A percentile compares a stretch with the other conserved stretches of the same genome.
Evolutionary conservation across 768 basidiomycete genomes (phyloP).

Genomic region (Suillus ampliporus): DNA sequence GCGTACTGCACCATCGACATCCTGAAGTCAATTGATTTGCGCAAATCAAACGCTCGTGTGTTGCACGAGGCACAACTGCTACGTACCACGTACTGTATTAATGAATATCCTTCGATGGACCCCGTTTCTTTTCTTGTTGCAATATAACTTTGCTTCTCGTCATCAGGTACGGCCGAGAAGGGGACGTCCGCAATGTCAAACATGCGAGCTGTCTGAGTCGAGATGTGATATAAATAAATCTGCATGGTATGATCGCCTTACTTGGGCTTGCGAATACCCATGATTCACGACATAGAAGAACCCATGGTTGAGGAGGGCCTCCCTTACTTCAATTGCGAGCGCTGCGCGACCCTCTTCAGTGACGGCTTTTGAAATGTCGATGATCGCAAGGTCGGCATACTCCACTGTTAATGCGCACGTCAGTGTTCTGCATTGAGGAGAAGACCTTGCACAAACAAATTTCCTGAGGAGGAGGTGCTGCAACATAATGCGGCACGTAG

Average conservation of each 20-base stretch:
- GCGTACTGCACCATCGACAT: slow-evolving; percentile 61
- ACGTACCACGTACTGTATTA: slow-evolving; percentile 52
- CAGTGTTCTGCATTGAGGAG: not conserved
- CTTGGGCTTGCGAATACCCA: slow-evolving; percentile 46
- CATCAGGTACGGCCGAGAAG: slow-evolving; percentile 45
- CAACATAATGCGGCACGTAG: slow-evolving; percentile 41
- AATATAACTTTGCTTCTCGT: slow-evolving; percentile 49
- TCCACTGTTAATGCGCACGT: slow-evolving; percentile 42
- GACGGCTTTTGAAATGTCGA: slow-evolving; percentile 51
- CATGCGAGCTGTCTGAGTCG: slow-evolving; percentile 47
- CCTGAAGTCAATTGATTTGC: slow-evolving; percentile 39
- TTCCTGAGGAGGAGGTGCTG: slow-evolving; percentile 41
- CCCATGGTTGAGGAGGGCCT: slow-evolving; percentile 51
- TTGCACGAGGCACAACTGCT: not conserved
- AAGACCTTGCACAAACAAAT: slow-evolving; percentile 34
- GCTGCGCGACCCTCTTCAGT: slow-evolving; percentile 43
- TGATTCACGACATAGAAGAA: slow-evolving; percentile 48
- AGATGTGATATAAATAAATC: not conserved
- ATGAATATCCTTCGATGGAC: slow-evolving; percentile 59
- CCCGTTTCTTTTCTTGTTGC: slow-evolving; percentile 48
- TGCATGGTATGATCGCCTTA: slow-evolving; percentile 11
- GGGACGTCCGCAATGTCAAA: slow-evolving; percentile 56
- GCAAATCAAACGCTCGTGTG: not conserved
- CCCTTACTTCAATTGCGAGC: slow-evolving; percentile 46
- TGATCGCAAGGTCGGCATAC: slow-evolving; percentile 56